These are phyloP conservation scores for Ogataea methanolica DNA, from an alignment of 805 yeast species.

Conservation along the genomic window DNA sequence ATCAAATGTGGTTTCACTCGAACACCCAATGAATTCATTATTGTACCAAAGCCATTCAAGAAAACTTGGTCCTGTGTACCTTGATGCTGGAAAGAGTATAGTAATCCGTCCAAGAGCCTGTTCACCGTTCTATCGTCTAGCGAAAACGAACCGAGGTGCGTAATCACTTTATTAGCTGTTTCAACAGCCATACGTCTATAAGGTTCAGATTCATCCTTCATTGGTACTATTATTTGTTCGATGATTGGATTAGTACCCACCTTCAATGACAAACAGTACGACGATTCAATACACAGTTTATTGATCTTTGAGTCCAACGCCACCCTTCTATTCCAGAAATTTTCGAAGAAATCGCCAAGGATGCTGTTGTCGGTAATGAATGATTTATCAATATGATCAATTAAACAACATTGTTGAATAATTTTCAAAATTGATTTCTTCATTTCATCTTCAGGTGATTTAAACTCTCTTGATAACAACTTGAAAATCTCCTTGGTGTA, in stretches of 20 bases:
- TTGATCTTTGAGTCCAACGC: conserved; percentile 63
- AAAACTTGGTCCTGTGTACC: conserved; percentile 47
- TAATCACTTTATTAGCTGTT: conserved; percentile 54
- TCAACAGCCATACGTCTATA: conserved; percentile 76
- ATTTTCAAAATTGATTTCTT: conserved; percentile 65
- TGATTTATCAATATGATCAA: conserved; percentile 50
- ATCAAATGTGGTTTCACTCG: conserved; percentile 69
- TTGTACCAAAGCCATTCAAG: conserved; percentile 59
- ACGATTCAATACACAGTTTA: conserved; percentile 65
- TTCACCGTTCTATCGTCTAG: conserved; percentile 56
- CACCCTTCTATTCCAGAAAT: conserved; percentile 78
- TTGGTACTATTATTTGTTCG: conserved; percentile 47
- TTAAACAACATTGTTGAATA: conserved; percentile 58
- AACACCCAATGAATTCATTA: conserved; percentile 55
- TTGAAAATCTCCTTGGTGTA: conserved; percentile 72
- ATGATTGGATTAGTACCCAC: conserved; percentile 62
- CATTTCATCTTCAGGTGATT: conserved; percentile 86
- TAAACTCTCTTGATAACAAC: conserved; percentile 65
- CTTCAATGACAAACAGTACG: conserved; percentile 59
- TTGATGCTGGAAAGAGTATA: conserved; percentile 81
- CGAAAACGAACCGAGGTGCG: conserved; percentile 49
- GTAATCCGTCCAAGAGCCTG: conserved; percentile 70
- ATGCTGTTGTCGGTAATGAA: conserved; percentile 46
- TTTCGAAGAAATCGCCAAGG: conserved; percentile 55
- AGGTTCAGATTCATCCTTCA: conserved; percentile 82